phyloP scores from a whole-genome alignment of 805 yeast species.

The Teunomyces panamensis region DNA sequence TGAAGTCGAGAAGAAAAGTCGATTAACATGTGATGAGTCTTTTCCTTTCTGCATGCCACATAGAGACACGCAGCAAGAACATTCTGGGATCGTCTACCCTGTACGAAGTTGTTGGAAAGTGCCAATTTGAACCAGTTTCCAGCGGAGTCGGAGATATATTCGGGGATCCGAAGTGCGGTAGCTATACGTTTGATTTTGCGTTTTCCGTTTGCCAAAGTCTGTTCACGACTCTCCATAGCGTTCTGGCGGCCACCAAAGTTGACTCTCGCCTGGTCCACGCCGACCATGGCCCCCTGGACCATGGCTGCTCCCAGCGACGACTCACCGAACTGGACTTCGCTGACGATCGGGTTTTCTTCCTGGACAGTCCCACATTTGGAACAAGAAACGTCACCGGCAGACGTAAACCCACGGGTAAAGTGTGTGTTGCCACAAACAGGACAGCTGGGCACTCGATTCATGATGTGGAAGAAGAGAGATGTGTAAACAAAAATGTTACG shows the following conservation, averaged over 20 bases:
- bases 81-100: conserved; percentile 94
- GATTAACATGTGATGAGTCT: conserved; percentile 92
- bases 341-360: conserved; percentile 91
- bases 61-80: conserved; percentile 94
- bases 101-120: conserved; percentile 83
- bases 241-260: conserved; percentile 64
- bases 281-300: conserved; percentile 92
- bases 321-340: conserved; percentile 94
- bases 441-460: conserved; percentile 12
- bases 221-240: conserved; percentile 83
- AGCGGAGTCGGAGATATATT: conserved; percentile 81
- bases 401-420: conserved; percentile 19
- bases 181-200: conserved; percentile 79
- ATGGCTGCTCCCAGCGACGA: conserved; percentile 90
- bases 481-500: not conserved
- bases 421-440: conserved; percentile 20
- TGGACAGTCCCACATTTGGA: conserved; percentile 79
- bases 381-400: conserved; percentile 77
- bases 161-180: conserved; percentile 73
- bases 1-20: conserved; percentile 90
- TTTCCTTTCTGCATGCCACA: conserved; percentile 87
- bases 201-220: conserved; percentile 82
- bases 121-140: conserved; percentile 88
- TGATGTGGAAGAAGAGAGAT: not conserved
- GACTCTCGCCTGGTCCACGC: conserved; percentile 80